phyloP scores from a whole-genome alignment of 805 yeast genomes.

The Pichia scutulata region DNA sequence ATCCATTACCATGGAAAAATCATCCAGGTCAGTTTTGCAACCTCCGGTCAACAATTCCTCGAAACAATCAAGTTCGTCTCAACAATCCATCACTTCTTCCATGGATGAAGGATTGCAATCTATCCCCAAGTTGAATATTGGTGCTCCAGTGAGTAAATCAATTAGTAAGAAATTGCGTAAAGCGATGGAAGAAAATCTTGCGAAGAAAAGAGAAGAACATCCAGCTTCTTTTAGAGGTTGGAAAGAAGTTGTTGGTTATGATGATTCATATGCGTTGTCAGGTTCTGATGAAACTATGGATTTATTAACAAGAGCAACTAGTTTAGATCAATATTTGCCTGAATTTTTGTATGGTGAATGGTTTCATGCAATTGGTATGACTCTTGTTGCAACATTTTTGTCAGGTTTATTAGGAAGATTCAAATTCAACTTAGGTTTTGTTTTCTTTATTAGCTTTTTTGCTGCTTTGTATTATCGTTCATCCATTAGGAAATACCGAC shows the following conservation, averaged over 20 bases:
- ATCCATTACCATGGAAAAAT: not conserved
- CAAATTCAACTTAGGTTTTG: conserved; percentile 70
- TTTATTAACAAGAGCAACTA: conserved; percentile 58
- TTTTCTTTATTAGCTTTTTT: conserved; percentile 61
- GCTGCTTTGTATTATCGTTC: conserved; percentile 71
- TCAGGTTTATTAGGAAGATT: conserved; percentile 79
- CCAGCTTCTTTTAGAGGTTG: conserved; percentile 80
- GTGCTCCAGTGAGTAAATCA: conserved; percentile 24
- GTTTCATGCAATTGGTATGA: conserved; percentile 81
- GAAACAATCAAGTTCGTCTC: not conserved
- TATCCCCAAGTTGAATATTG: conserved; percentile 12
- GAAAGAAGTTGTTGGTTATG: conserved; percentile 91
- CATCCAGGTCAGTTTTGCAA: not conserved
- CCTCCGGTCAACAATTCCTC: not conserved
- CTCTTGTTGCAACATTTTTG: conserved; percentile 57
- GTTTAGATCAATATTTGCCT: conserved; percentile 70
- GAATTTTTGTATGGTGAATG: conserved; percentile 84
- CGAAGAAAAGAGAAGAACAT: conserved; percentile 37
- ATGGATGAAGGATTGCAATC: not conserved
- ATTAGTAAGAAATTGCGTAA: conserved; percentile 17
- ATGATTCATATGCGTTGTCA: conserved; percentile 54
- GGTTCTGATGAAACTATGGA: conserved; percentile 69
- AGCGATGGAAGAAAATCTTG: conserved; percentile 15
- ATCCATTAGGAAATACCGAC: conserved; percentile 73
- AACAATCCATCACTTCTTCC: not conserved